Percentiles rank a stretch among this genome's conserved stretches.
phyloP scores from a whole-genome alignment of 441 rosid species.

The Erodium chrysanthum region DNA sequence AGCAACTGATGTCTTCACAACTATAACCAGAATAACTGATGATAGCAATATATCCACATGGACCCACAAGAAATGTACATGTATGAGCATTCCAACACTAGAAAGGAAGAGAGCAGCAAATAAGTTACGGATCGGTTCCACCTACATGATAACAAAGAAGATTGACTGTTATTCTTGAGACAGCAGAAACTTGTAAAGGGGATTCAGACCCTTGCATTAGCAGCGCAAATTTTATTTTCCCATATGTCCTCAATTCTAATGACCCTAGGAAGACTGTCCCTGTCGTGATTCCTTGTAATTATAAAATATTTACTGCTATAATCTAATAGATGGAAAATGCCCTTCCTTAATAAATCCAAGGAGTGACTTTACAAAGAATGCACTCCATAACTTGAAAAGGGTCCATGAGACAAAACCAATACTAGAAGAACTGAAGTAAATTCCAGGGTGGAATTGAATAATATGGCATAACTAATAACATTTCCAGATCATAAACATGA shows the following conservation, averaged over 20 bases:
- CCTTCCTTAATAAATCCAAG: not conserved
- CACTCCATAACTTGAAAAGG: too few species aligned
- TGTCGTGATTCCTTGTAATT: not conserved
- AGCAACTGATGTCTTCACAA: constrained; percentile 78
- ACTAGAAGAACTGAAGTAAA: not conserved
- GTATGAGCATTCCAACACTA: constrained; percentile 96
- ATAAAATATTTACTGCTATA: not conserved
- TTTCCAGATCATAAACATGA: not conserved
- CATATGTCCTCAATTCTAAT: not conserved
- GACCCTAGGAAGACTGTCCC: not conserved
- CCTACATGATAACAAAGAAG: constrained; percentile 33
- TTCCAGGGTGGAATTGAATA: not conserved
- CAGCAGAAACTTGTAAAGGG: too few species aligned
- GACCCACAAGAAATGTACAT: constrained; percentile 91
- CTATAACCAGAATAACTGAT: constrained; percentile 80
- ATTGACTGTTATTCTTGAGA: constrained; percentile 2
- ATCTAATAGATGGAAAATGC: not conserved
- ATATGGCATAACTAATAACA: not conserved
- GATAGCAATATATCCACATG: constrained; percentile 93
- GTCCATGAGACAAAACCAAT: too few species aligned
- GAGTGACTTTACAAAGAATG: not conserved
- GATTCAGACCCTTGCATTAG: too few species aligned
- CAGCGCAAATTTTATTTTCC: not conserved
- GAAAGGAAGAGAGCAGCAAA: constrained; percentile 27
- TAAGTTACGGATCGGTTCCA: constrained; percentile 94